Conservation (phyloP, 495 filamentous ascomycete genomes). For the Aspergillus ostianus region DNA sequence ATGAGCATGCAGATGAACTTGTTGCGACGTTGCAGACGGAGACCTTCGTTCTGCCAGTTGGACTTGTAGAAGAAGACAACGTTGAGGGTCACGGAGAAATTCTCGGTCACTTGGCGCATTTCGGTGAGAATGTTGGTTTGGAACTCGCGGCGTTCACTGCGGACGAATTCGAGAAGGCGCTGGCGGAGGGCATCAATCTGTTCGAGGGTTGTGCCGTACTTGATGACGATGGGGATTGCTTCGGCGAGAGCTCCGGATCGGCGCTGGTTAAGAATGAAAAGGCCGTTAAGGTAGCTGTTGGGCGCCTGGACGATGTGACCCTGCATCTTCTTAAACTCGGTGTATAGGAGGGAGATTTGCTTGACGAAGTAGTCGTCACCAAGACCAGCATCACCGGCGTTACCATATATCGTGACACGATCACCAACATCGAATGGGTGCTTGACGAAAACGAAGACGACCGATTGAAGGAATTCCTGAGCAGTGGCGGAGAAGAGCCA, state of each 20-base stretch:
- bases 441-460: slow-evolving; percentile 97
- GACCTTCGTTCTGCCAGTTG: slow-evolving; percentile 88
- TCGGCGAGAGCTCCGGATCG: slow-evolving; percentile 87
- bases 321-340: slow-evolving; percentile 98
- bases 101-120: slow-evolving; percentile 63
- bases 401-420: slow-evolving; percentile 87
- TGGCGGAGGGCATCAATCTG: slow-evolving; percentile 83
- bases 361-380: slow-evolving; percentile 97
- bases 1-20: slow-evolving; percentile 94
- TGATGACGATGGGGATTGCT: slow-evolving; percentile 77
- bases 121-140: slow-evolving; percentile 89
- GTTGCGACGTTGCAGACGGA: slow-evolving; percentile 87
- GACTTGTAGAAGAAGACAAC: slow-evolving; percentile 98
- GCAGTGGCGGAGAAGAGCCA: slow-evolving; percentile 93
- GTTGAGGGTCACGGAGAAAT: slow-evolving; percentile 78
- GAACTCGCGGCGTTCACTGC: slow-evolving; percentile 86
- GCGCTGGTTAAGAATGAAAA: slow-evolving; percentile 94
- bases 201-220: slow-evolving; percentile 83
- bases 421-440: slow-evolving; percentile 98
- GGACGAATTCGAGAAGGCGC: slow-evolving; percentile 82
- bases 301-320: slow-evolving; percentile 94
- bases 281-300: slow-evolving; percentile 86
- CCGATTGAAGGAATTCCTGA: slow-evolving; percentile 87
- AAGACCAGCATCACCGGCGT: slow-evolving; percentile 69
- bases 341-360: slow-evolving; percentile 90